phyloP scores from a whole-genome alignment of 2,329 filamentous ascomycete species.

The Fusarium pininemorale region DNA sequence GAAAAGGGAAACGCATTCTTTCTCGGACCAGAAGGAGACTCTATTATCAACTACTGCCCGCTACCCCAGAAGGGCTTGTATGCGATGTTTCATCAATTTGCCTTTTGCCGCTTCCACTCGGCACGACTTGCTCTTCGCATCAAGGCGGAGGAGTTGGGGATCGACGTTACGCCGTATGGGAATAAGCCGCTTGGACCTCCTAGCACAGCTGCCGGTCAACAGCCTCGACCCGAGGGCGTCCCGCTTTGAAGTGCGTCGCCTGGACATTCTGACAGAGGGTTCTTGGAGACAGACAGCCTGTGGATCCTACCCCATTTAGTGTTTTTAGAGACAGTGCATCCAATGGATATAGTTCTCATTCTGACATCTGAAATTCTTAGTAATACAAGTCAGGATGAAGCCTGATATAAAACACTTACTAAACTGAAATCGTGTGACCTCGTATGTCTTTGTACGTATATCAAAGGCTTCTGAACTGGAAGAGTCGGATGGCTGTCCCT shows the following conservation, averaged over 20 bases:
- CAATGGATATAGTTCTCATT: too few relatives aligned
- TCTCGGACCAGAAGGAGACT: neutral
- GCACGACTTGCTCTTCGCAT: neutral
- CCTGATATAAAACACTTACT: too few relatives aligned
- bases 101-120: neutral
- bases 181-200: neutral
- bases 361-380: too few relatives aligned
- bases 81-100: neutral
- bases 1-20: neutral
- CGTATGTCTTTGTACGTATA: too few relatives aligned
- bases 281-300: too few relatives aligned
- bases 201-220: neutral
- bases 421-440: too few relatives aligned
- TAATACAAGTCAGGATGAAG: too few relatives aligned
- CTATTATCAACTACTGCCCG: neutral
- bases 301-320: fast-evolving
- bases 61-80: neutral
- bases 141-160: neutral
- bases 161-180: neutral
- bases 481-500: too few relatives aligned
- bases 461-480: too few relatives aligned
- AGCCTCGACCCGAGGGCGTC: neutral
- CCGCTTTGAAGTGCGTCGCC: neutral
- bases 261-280: too few relatives aligned
- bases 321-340: too few relatives aligned